These are phyloP conservation scores for Ettlia oleoabundans DNA, from an alignment of 139 green algal species.

Conservation along the genomic window DNA sequence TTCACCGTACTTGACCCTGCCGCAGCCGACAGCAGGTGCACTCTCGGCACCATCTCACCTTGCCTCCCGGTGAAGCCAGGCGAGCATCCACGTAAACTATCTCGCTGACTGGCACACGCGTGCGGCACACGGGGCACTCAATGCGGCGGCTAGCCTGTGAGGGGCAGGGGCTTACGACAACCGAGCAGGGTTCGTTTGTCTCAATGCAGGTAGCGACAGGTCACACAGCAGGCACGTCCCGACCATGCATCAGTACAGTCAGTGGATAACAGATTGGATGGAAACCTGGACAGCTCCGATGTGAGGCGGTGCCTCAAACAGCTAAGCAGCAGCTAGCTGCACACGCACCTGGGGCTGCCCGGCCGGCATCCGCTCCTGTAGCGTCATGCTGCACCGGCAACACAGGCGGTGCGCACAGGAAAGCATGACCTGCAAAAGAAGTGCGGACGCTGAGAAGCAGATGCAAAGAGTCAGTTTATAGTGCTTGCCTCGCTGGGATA, in stretches of 20 bases:
- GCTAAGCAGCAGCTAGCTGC: not conserved
- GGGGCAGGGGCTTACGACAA: no score
- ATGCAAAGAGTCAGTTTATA: no score
- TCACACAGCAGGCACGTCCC: no score
- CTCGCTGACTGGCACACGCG: constrained; percentile 48
- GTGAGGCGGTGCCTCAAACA: no score
- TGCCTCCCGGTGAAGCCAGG: not conserved
- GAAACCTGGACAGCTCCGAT: no score
- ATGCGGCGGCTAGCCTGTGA: constrained; percentile 47
- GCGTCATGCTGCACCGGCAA: constrained; percentile 61
- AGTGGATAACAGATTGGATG: not conserved
- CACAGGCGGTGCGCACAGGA: constrained; percentile 80
- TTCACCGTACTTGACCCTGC: no score
- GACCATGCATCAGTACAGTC: no score
- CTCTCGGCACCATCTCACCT: no score
- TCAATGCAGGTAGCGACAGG: not conserved
- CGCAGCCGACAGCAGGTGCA: no score
- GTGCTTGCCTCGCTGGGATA: no score
- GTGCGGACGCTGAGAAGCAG: no score
- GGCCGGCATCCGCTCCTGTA: constrained; percentile 49
- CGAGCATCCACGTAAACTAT: constrained; percentile 64
- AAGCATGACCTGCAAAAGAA: constrained; percentile 64
- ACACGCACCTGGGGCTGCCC: not conserved
- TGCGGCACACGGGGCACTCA: constrained; percentile 79
- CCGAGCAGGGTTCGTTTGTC: no score